Conservation (phyloP, 495 filamentous ascomycete species). For the Aspergillus incahuasiensis region DNA sequence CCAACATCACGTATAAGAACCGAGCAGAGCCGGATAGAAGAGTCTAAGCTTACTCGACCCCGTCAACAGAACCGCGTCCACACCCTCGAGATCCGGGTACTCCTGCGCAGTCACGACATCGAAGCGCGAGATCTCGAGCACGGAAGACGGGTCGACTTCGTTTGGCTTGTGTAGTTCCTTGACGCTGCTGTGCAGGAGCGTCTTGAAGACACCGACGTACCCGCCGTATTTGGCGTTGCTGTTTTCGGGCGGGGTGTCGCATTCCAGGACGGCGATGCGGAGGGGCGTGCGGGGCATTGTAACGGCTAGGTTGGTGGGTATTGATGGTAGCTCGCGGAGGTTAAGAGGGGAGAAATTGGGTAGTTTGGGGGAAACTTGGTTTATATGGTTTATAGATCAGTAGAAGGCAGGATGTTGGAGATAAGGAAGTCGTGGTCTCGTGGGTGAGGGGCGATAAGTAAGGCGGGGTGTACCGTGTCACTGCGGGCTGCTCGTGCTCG, state of each 20-base stretch:
- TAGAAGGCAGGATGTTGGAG: not conserved
- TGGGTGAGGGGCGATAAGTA: not conserved
- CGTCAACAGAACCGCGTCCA: slow-evolving; percentile 80
- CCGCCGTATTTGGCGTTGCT: slow-evolving; percentile 59
- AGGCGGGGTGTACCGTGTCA: not conserved
- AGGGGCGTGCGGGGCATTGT: slow-evolving; percentile 48
- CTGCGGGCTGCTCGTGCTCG: not conserved
- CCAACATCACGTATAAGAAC: too few relatives aligned
- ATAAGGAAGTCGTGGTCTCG: not conserved
- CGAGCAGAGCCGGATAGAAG: too few relatives aligned
- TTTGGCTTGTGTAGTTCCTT: slow-evolving; percentile 31
- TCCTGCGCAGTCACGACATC: slow-evolving; percentile 56
- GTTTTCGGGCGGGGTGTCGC: slow-evolving; percentile 61
- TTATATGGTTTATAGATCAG: too few relatives aligned
- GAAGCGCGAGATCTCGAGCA: slow-evolving; percentile 58
- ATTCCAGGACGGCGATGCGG: slow-evolving; percentile 80
- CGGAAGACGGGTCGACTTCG: slow-evolving; percentile 32
- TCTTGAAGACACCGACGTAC: slow-evolving; percentile 68
- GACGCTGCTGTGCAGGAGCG: slow-evolving; percentile 54
- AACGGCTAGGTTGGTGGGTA: not conserved
- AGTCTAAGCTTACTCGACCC: slow-evolving; percentile 59
- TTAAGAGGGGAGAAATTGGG: not conserved
- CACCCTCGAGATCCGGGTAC: slow-evolving; percentile 65
- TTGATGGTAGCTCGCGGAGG: not conserved
- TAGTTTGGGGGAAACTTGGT: too few relatives aligned